Evolutionary conservation across 768 basidiomycete genomes (phyloP), one percentile per base, ranked within the genome.

Genomic region (Calocera viscosa): DNA sequence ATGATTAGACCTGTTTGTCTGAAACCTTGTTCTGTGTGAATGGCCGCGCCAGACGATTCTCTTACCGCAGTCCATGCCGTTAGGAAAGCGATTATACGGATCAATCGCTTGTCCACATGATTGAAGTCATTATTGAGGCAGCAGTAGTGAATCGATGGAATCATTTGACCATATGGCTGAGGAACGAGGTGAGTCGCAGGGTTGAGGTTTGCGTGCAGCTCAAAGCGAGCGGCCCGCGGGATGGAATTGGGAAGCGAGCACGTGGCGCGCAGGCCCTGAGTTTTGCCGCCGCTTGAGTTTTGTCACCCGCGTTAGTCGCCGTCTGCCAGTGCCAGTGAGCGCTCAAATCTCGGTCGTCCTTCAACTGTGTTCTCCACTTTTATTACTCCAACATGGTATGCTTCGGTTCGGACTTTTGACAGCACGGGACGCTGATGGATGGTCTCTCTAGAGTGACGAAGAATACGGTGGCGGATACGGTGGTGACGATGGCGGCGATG

Each of bases 401-500:
- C 43, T 14, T 8, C 43, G 19, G 16, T 60, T 32, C 8, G 14
- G n/a, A 2, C 26, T 60, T 2, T 28, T 30, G 2, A 26, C 2
- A 26, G 53, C 8, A 32, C 11, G 22, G 10, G 19, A 30, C 2
- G 2, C 30, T 60, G 53, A 32, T 22, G 11, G 2, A 60, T 60
- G 5, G 30, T 5, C 7, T 60, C 7, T 12, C 5, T 60, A 60
- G 53, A 60, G 53, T 19, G 53, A 60, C 30, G 53, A 60, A 11
- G 53, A 32, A 60, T 60, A 60, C 30, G 53, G 53, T 32, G 53
- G 53, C 7, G 53, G 53, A 16, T 60, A 60, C 19, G 53, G 53
- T 28, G 53, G 53, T 26, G 53, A 60, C 30, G 53, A 60, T 32
- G 53, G 53, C 24, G 43, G 43, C 7, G 53, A 60, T 60, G 53